Base-by-base conservation (phyloP, 169 alveolate genomes). In the Plasmodium fragile region DNA sequence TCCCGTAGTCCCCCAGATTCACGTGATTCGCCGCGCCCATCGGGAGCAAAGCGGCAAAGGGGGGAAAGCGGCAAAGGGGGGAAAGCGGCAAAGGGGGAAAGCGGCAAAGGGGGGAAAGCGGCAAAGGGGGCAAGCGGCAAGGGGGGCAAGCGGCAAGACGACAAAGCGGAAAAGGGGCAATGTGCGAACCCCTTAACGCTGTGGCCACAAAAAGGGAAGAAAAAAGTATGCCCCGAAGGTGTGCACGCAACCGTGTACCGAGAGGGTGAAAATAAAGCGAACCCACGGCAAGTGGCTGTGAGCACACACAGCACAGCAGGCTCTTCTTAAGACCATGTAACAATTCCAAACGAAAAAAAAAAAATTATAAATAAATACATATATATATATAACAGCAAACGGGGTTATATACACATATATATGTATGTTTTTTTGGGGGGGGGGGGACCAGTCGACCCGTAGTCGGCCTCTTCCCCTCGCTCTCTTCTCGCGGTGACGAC, bases 1-100 rank as follows among this genome's bases (percentile, higher is more conserved):
- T 90, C 0, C 69, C 91, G n/a, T 65, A 90, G 4, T 90, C 94
- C 34, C 91, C 34, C 28, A 90, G 34, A 16, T 80, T 90, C 22
- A 80, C n/a, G 22, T 45, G 30, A 39, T 69, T 65, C 92, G 81
- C 71, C 36, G 10, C 69, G 7, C 4, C 11, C 59, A 49, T 49
- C 59, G 59, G 59, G 22, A 13, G 22, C 7, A 7, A 73, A 32
- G 13, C 36, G 28, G 6, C 2, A 4, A 7, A 32, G 53, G 22
- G 8, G 8, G 7, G 4, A 72, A 72, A 4, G 0, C 2, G 39
- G 7, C 39, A 34, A 34, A 34, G 39, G 39, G 3, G 3, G 4
- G 39, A 34, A n/a, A n/a, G n/a, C n/a, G n/a, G n/a, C n/a, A n/a
- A n/a, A n/a, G n/a, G n/a, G n/a, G 25, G 0, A 3, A 5, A 30